Evolutionary conservation across 1,139 yeast species (phyloP).

Genomic region (Geotrichum carabidarum): DNA sequence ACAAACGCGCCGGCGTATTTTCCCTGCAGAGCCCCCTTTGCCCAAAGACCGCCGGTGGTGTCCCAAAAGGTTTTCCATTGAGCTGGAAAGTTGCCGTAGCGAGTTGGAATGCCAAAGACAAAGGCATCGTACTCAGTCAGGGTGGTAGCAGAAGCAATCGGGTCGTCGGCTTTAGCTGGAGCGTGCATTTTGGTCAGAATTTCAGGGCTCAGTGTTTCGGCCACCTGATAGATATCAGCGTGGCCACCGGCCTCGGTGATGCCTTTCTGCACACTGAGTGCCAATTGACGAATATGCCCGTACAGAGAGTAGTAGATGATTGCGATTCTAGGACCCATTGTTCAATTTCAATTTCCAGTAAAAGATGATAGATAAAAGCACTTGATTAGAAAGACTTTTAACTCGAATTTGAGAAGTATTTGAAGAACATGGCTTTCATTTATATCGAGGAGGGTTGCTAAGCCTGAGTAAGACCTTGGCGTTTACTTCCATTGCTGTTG

Average conservation of each 20-base stretch:
- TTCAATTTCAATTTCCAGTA: not conserved
- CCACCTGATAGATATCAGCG: slow-evolving; percentile 64
- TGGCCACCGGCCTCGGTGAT: slow-evolving; percentile 66
- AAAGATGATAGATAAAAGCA: too few relatives aligned
- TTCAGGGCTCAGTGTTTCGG: slow-evolving; percentile 71
- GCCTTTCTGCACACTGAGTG: slow-evolving; percentile 67
- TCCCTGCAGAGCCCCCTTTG: slow-evolving; percentile 64
- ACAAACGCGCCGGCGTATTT: slow-evolving; percentile 73
- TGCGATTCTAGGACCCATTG: slow-evolving; percentile 41
- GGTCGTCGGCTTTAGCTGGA: slow-evolving; percentile 62
- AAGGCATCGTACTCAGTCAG: slow-evolving; percentile 65
- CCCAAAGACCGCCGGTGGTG: slow-evolving; percentile 79
- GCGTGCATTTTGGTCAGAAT: slow-evolving; percentile 59
- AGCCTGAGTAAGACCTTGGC: too few relatives aligned
- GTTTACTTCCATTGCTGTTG: too few relatives aligned
- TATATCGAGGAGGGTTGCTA: too few relatives aligned
- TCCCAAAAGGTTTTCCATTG: slow-evolving; percentile 83
- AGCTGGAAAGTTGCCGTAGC: slow-evolving; percentile 77
- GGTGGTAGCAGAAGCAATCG: slow-evolving; percentile 60
- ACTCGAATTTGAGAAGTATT: too few relatives aligned
- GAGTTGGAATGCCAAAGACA: slow-evolving; percentile 76
- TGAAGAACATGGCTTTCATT: too few relatives aligned
- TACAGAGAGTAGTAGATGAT: slow-evolving; percentile 77
- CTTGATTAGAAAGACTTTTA: too few relatives aligned
- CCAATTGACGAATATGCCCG: slow-evolving; percentile 69